Base-by-base conservation (phyloP, 257 asterid genomes). In the Buddleja alternifolia region DNA sequence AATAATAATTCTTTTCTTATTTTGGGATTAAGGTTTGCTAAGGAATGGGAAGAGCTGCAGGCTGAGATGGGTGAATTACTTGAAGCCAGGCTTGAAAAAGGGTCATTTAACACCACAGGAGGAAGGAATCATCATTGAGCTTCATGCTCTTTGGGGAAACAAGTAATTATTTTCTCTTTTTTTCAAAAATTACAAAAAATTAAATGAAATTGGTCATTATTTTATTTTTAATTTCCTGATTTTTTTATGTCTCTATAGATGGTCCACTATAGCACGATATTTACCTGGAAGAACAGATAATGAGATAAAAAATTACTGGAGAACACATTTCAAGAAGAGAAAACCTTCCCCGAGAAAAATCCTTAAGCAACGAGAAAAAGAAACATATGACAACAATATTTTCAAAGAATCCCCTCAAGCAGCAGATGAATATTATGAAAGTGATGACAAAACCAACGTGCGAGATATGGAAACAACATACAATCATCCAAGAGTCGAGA, bases 121-220 rank as follows among this genome's bases (percentile, higher is more conserved):
- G 57, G 80, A 85, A 75, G 85, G 78, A 7, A 78, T 85, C 41
- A 75, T 85, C 76, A 70, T 82, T 6, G 84, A 85, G 34, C 88
- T 85, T 12, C 90, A 85, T 75, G 81, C 90, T 58, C 68, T 80
- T 16, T 82, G 81, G 84, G 90, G 90, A 17, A 85, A 85, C 81
- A 85, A 75, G 90, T 84, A 74, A 66, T 34, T 6, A 15, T 16
- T 44, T 29, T 53, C 8, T 5, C 5, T 29, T 29, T 29, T 29
- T 5, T 29, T 29, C 34, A 29, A n/a, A n/a, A n/a, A n/a, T n/a
- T n/a, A n/a, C n/a, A n/a, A n/a, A n/a, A n/a, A n/a, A n/a, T 19
- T 12, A 20, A 10, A 2, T 7, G 10, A 20, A 9, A 12, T 16
- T 23, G 7, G 3, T 23, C 5, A n/a, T 21, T 4, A 2, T 6